phyloP scores from a whole-genome alignment of 2,329 filamentous ascomycete species.

The Aspergillus ruber region DNA sequence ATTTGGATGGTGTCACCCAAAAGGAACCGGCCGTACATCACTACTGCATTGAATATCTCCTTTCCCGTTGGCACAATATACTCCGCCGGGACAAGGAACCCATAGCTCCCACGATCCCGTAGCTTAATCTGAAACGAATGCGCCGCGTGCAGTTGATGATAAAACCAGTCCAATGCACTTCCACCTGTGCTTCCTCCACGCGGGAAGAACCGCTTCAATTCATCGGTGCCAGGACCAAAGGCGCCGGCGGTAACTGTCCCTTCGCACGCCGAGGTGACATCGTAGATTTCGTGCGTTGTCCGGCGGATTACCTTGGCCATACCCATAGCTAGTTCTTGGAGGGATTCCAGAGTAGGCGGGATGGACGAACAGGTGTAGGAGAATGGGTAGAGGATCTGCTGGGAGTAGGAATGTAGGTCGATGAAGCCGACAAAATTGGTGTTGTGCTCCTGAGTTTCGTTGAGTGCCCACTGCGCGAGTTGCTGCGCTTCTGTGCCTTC shows the following conservation, averaged over 20 bases:
- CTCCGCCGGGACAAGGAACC: constrained; percentile 79
- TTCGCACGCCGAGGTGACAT: constrained; percentile 78
- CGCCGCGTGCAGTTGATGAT: constrained; percentile 72
- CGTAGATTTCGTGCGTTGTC: constrained; percentile 69
- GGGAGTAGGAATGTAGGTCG: constrained; percentile 90
- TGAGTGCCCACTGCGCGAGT: constrained; percentile 75
- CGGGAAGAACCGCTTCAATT: constrained; percentile 32
- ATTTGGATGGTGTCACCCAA: constrained; percentile 6
- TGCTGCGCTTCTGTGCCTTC: constrained; percentile 70
- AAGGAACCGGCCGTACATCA: constrained; percentile 73
- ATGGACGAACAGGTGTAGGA: constrained; percentile 71
- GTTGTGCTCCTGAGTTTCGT: constrained; percentile 64
- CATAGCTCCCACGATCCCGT: constrained; percentile 87
- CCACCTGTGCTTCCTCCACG: constrained; percentile 72
- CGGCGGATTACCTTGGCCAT: constrained; percentile 82
- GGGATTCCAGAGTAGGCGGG: constrained; percentile 82
- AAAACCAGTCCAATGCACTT: constrained; percentile 90
- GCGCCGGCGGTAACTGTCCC: constrained; percentile 51
- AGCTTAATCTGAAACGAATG: constrained; percentile 93
- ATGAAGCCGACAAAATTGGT: constrained; percentile 76
- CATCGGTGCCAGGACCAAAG: too few species aligned
- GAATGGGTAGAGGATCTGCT: constrained; percentile 90
- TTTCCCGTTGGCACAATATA: constrained; percentile 85
- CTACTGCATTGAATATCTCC: constrained; percentile 75
- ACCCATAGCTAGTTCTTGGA: constrained; percentile 82